Evolutionary conservation across 1,284 basidiomycete genomes (phyloP), one percentile per base, ranked within the genome.

Genomic region (Cutaneotrichosporon dermatis): DNA sequence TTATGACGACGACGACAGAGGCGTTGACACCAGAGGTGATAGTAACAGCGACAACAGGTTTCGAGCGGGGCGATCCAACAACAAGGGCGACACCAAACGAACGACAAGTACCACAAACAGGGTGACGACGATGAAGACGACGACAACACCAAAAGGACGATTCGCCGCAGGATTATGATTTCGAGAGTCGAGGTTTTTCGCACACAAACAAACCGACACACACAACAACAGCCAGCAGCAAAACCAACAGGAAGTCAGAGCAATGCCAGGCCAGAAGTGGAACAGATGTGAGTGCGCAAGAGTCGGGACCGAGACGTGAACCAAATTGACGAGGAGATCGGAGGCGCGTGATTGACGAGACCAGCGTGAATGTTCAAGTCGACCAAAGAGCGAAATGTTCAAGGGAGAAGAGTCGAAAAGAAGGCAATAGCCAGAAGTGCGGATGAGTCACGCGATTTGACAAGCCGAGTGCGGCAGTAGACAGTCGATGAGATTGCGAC

Each of bases 161-260:
- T 40, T 25, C 25, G 25, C 25, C 25, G 25, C 37, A 35, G 15
- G 15, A 51, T 25, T 25, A 25, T 25, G 25, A 25, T 25, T 25
- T 25, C 25, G 25, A 25, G 25, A 25, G 25, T 25, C 25, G 25
- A 25, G 25, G 25, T 25, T 25, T 25, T 25, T 25, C 25, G 25
- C 25, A 25, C 25, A 25, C 25, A 25, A 25, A 25, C 25, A 25
- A 25, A 25, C 25, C 25, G 25, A 25, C 25, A 40, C 39, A 54
- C 52, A 54, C 41, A 54, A 53, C 41, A 53, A 39, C 51, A 42
- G 46, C 34, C 40, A 44, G 51, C 41, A 54, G 34, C 52, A 54
- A 25, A 25, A 36, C 52, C 52, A 42, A 54, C 41, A 44, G 42
- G 41, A 34, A 12, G 52, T 51, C 12, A 51, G 50, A 51, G 16